Evolutionary conservation across 2,329 filamentous ascomycete genomes (phyloP).

Genomic region (Dactylellina sp.): DNA sequence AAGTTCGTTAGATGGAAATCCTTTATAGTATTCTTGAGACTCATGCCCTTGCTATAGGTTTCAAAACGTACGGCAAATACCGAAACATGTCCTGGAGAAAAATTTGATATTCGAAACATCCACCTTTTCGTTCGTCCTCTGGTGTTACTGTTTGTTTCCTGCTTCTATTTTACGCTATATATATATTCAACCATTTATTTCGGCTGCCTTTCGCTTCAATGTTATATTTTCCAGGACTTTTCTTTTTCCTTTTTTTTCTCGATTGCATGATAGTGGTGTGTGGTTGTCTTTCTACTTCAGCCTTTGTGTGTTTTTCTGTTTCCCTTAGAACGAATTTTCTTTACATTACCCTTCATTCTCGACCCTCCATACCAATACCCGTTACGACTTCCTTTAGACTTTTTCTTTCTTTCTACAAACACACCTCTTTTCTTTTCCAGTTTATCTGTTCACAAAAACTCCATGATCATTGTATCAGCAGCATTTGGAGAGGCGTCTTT

Average conservation of each 20-base stretch:
- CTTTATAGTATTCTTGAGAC: background rate
- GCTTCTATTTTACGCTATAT: slow-evolving; percentile 5
- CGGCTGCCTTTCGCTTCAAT: background rate
- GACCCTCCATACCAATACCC: slow-evolving; percentile 23
- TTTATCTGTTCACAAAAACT: slow-evolving; percentile 19
- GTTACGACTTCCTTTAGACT: slow-evolving; percentile 29
- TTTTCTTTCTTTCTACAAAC: slow-evolving; percentile 9
- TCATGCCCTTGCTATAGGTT: slow-evolving; percentile 19
- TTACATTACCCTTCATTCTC: slow-evolving; percentile 9
- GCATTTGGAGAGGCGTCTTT: slow-evolving; percentile 54
- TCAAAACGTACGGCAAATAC: slow-evolving; percentile 55
- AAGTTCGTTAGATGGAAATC: background rate
- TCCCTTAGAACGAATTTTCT: slow-evolving; percentile 2
- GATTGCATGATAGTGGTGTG: slow-evolving; percentile 53
- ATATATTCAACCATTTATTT: background rate
- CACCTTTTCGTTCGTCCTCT: slow-evolving; percentile 6
- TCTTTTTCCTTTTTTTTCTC: slow-evolving; percentile 18
- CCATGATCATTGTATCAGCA: slow-evolving; percentile 43
- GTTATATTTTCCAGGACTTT: slow-evolving; percentile 3
- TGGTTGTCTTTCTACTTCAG: slow-evolving; percentile 24
- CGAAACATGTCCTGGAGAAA: slow-evolving; percentile 51
- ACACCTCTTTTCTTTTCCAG: background rate
- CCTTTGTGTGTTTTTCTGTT: background rate
- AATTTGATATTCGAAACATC: slow-evolving; percentile 21
- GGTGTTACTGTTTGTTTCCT: too few species aligned